These are phyloP conservation scores for Colletotrichum somersetense DNA, from an alignment of 2,329 filamentous ascomycete genomes.

Conservation along the genomic window DNA sequence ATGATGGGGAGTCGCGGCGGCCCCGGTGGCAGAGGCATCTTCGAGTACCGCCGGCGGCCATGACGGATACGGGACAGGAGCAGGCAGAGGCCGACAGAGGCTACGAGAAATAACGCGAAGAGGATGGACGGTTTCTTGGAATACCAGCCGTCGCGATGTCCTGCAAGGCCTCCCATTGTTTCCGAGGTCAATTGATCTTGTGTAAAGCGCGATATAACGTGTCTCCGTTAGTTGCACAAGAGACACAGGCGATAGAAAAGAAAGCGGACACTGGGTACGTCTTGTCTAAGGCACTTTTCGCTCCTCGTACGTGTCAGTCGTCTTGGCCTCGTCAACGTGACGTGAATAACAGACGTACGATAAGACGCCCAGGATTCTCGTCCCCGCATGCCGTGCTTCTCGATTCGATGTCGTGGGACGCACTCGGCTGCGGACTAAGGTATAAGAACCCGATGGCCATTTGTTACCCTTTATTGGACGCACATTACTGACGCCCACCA, in stretches of 20 bases:
- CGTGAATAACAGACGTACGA: not conserved
- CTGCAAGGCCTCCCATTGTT: not conserved
- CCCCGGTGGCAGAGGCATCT: slow-evolving; percentile 20
- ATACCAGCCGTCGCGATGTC: not conserved
- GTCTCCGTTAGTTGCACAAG: no score
- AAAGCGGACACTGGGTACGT: not conserved
- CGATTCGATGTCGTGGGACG: not conserved
- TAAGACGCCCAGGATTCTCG: not conserved
- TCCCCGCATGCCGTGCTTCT: not conserved
- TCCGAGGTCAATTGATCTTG: not conserved
- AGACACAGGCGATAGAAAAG: not conserved
- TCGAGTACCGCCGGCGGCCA: not conserved
- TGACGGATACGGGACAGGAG: not conserved
- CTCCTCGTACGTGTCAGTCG: not conserved
- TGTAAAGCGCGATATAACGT: no score
- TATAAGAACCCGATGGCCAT: not conserved
- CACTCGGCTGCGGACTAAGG: not conserved
- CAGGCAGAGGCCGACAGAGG: not conserved
- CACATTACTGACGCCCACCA: not conserved
- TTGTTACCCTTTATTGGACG: not conserved
- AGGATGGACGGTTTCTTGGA: not conserved
- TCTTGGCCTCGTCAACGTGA: not conserved
- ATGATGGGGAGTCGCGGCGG: slow-evolving; percentile 5
- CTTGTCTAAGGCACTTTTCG: no score
- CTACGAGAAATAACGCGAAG: not conserved